Evolutionary conservation across 345 rosid species (phyloP).

Genomic region (Brassica rapa): DNA sequence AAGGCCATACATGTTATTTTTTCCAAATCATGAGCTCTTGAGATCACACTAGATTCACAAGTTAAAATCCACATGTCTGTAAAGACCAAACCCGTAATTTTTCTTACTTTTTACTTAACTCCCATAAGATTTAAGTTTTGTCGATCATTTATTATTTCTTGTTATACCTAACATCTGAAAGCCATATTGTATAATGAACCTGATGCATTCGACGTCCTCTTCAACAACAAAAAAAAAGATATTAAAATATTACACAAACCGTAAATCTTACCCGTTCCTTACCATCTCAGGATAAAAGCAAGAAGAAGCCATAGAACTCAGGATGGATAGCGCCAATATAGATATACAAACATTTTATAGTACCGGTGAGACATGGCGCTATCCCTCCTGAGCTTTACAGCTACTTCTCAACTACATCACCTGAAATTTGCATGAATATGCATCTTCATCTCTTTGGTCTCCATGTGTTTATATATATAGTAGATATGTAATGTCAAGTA

Average conservation of each 20-base stretch:
- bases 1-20: neutral
- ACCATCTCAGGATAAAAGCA: neutral
- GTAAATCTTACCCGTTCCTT: neutral
- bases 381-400: constrained; percentile 39
- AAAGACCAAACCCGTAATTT: neutral
- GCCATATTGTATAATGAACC: too few species aligned
- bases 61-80: neutral
- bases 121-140: too few species aligned
- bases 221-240: too few species aligned
- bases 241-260: too few species aligned
- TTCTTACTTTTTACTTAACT: neutral
- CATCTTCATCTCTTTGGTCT: neutral
- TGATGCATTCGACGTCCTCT: too few species aligned
- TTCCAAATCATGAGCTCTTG: neutral
- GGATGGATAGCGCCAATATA: constrained; percentile 36
- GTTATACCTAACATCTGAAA: too few species aligned
- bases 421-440: constrained; percentile 27
- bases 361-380: constrained; percentile 16
- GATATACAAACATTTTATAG: neutral
- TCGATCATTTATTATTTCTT: too few species aligned
- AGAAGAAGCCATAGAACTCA: constrained; percentile 35
- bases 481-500: neutral
- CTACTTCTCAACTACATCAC: constrained; percentile 24
- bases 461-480: neutral
- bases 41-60: neutral